These are phyloP conservation scores for Penicillium verhagenii DNA, from an alignment of 495 filamentous ascomycete genomes.

Conservation along the genomic window DNA sequence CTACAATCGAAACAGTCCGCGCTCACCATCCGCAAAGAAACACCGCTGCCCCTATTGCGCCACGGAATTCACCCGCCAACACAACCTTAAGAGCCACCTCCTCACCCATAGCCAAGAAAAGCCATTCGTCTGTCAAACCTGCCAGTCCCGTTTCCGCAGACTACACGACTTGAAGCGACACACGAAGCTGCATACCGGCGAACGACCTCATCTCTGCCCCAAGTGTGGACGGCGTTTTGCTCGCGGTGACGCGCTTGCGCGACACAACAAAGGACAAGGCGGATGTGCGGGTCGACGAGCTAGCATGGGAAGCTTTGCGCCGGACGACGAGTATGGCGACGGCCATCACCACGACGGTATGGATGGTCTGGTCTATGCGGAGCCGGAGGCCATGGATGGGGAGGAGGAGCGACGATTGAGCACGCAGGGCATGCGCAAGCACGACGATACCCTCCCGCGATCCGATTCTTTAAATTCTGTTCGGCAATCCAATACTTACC, in stretches of 20 bases:
- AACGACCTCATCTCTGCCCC: conserved; percentile 89
- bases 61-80: conserved; percentile 95
- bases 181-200: conserved; percentile 93
- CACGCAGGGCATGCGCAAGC: conserved; percentile 71
- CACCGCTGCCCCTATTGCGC: conserved; percentile 96
- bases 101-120: conserved; percentile 99
- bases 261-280: conserved; percentile 93
- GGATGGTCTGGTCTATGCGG: conserved; percentile 71
- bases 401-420: conserved; percentile 58
- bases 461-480: conserved; percentile 52
- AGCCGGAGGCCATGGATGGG: conserved; percentile 64
- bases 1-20: conserved; percentile 57
- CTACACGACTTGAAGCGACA: conserved; percentile 96
- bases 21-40: conserved; percentile 79
- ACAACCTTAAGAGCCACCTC: conserved; percentile 98
- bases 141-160: conserved; percentile 84
- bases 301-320: conserved; percentile 81
- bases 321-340: conserved; percentile 73
- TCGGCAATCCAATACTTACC: conserved; percentile 72
- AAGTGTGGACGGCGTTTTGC: conserved; percentile 95
- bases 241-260: conserved; percentile 88
- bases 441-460: conserved; percentile 49
- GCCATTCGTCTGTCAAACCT: conserved; percentile 87
- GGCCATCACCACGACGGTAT: conserved; percentile 58
- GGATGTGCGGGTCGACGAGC: conserved; percentile 89